Evolutionary conservation across 1,284 basidiomycete species (phyloP).

Genomic region (Anthracocystis walkeri): DNA sequence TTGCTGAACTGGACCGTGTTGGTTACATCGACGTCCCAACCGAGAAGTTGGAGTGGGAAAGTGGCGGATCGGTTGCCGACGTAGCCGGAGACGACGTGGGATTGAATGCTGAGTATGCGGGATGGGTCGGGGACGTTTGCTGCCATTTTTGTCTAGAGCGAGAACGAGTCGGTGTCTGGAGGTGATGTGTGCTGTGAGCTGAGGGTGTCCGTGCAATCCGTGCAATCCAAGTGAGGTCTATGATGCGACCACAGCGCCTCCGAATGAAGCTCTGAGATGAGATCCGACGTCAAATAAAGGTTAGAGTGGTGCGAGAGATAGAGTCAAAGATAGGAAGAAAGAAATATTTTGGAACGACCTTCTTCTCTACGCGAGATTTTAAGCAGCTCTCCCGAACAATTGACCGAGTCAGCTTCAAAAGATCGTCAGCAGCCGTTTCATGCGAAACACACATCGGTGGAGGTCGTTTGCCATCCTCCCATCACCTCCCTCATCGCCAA

Average conservation of each 20-base stretch:
- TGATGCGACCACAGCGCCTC: no score
- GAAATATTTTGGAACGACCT: constrained; percentile 6
- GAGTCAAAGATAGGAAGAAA: background rate
- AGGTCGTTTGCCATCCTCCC: background rate
- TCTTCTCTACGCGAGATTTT: constrained; percentile 12
- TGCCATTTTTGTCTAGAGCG: constrained; percentile 31
- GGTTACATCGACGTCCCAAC: constrained; percentile 95
- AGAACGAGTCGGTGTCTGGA: no score
- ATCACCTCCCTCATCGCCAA: background rate
- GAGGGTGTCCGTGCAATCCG: no score
- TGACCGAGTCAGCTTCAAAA: constrained; percentile 26
- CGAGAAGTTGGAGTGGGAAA: constrained; percentile 92
- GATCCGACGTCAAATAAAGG: no score
- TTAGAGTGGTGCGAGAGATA: background rate
- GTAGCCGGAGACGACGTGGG: constrained; percentile 93
- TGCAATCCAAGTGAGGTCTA: no score
- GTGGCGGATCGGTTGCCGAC: constrained; percentile 88
- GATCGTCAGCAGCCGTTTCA: background rate
- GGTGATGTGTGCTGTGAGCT: no score
- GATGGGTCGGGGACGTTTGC: constrained; percentile 49
- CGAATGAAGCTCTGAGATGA: no score
- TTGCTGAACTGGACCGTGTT: constrained; percentile 88
- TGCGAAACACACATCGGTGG: background rate
- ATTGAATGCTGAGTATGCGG: constrained; percentile 78
- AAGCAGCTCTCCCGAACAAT: constrained; percentile 33